Conservation (phyloP, 2,329 filamentous ascomycete genomes). For the Kalmusia sp. region DNA sequence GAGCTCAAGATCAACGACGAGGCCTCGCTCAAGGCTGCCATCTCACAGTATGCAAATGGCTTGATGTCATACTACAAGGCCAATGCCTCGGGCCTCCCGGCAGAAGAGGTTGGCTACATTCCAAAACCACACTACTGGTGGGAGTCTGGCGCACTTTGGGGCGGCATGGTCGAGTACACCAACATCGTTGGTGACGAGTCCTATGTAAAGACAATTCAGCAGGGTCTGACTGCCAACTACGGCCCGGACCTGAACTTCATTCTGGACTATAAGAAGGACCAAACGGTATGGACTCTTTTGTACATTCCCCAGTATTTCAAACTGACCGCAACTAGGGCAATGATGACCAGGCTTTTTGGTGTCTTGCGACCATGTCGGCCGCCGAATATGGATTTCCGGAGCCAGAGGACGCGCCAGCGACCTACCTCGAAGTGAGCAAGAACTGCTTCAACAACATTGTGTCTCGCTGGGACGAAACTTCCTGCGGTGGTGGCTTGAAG, state of each 20-base stretch:
- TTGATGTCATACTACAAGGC: constrained; percentile 46
- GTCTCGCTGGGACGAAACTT: constrained; percentile 70
- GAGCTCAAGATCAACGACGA: constrained; percentile 43
- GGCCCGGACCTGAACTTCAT: constrained; percentile 53
- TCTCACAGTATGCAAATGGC: constrained; percentile 39
- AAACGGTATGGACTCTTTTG: constrained; percentile 28
- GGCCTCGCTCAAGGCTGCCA: constrained; percentile 38
- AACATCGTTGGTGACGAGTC: constrained; percentile 54
- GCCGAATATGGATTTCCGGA: constrained; percentile 73
- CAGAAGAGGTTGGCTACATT: constrained; percentile 48
- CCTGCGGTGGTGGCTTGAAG: constrained; percentile 74
- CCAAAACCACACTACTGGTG: constrained; percentile 57
- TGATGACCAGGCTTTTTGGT: constrained; percentile 80
- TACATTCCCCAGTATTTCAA: neutral
- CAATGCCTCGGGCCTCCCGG: constrained; percentile 29
- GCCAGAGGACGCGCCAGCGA: constrained; percentile 51
- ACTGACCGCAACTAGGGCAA: constrained; percentile 61
- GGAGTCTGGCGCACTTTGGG: constrained; percentile 51
- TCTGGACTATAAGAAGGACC: constrained; percentile 48
- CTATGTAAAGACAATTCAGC: constrained; percentile 51
- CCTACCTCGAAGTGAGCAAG: constrained; percentile 70
- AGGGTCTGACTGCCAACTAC: constrained; percentile 52
- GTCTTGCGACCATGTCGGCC: constrained; percentile 70
- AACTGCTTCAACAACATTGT: constrained; percentile 77
- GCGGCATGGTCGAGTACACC: constrained; percentile 53